A percentile compares a stretch with the other conserved stretches of the same genome.
phyloP scores from a whole-genome alignment of 495 filamentous ascomycete genomes.

The Astrothelium macrocarpum region DNA sequence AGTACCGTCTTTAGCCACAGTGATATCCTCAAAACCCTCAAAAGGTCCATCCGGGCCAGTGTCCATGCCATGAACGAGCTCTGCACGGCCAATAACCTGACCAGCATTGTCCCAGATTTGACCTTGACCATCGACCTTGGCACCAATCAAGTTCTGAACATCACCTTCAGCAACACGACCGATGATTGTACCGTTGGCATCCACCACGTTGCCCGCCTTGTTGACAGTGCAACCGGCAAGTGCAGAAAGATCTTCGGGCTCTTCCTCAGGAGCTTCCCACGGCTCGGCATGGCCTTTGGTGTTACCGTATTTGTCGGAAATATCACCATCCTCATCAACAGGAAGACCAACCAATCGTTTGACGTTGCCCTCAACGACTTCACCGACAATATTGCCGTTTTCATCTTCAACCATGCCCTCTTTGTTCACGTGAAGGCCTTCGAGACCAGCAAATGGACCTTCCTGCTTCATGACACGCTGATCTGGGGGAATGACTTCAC shows the following conservation, averaged over 20 bases:
- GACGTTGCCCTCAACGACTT: conserved; percentile 61
- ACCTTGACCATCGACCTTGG: conserved; percentile 73
- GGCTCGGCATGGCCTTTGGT: conserved; percentile 67
- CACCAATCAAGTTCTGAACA: conserved; percentile 56
- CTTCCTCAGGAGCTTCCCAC: conserved; percentile 51
- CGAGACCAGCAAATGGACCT: conserved; percentile 66
- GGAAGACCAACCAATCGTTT: conserved; percentile 63
- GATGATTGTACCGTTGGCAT: conserved; percentile 59
- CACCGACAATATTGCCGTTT: conserved; percentile 58
- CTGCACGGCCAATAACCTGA: conserved; percentile 66
- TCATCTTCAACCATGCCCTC: conserved; percentile 63
- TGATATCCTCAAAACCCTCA: conserved; percentile 61
- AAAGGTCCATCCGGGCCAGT: conserved; percentile 60
- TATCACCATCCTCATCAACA: conserved; percentile 77
- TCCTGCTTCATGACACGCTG: conserved; percentile 59
- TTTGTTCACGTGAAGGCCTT: conserved; percentile 57
- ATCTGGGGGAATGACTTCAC: conserved; percentile 63
- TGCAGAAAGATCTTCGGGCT: conserved; percentile 52
- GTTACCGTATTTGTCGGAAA: conserved; percentile 72
- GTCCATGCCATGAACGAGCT: conserved; percentile 66
- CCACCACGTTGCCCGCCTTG: conserved; percentile 76
- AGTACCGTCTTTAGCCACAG: conserved; percentile 68
- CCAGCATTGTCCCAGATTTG: conserved; percentile 74
- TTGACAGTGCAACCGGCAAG: conserved; percentile 79
- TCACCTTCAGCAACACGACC: conserved; percentile 71